phyloP scores from a whole-genome alignment of 371 early-diverging fungal species.

The Mucor mucedo region DNA sequence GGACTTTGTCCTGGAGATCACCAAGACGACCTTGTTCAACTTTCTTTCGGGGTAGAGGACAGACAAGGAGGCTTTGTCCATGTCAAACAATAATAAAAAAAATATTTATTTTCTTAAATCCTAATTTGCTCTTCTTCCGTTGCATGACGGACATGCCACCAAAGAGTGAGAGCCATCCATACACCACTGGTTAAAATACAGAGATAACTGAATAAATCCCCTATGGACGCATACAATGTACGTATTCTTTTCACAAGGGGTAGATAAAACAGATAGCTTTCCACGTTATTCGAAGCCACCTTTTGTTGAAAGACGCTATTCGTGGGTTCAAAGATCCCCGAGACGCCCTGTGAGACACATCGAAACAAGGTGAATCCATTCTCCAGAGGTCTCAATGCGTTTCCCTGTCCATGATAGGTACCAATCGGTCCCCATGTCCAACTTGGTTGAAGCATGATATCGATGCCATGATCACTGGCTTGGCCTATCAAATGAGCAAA shows the following conservation, averaged over 20 bases:
- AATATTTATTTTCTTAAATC: no score
- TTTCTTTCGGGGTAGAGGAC: slow-evolving; percentile 1
- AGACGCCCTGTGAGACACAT: slow-evolving; percentile 58
- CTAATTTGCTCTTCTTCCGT: no score
- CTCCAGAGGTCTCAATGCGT: slow-evolving; percentile 55
- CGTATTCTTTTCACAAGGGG: slow-evolving; percentile 49
- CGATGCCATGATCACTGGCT: slow-evolving; percentile 50
- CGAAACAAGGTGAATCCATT: slow-evolving; percentile 60
- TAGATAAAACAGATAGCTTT: slow-evolving; percentile 48
- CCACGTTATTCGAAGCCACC: slow-evolving; percentile 43
- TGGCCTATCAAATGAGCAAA: slow-evolving; percentile 57
- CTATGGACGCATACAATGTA: slow-evolving; percentile 51
- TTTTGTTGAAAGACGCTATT: slow-evolving; percentile 51
- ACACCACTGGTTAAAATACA: slow-evolving; percentile 21
- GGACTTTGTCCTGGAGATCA: slow-evolving; percentile 55
- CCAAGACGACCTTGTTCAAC: slow-evolving; percentile 1
- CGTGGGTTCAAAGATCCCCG: slow-evolving; percentile 54
- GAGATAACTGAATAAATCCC: slow-evolving; percentile 50
- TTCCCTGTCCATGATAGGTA: slow-evolving; percentile 50
- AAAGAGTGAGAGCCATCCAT: background rate
- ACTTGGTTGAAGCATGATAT: slow-evolving; percentile 60
- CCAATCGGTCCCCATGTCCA: slow-evolving; percentile 65
- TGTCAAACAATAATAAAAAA: background rate
- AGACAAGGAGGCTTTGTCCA: slow-evolving; percentile 9
- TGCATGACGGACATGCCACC: no score